Base-by-base conservation (phyloP, 73 alveolate species). In the Stentor roeselii region DNA sequence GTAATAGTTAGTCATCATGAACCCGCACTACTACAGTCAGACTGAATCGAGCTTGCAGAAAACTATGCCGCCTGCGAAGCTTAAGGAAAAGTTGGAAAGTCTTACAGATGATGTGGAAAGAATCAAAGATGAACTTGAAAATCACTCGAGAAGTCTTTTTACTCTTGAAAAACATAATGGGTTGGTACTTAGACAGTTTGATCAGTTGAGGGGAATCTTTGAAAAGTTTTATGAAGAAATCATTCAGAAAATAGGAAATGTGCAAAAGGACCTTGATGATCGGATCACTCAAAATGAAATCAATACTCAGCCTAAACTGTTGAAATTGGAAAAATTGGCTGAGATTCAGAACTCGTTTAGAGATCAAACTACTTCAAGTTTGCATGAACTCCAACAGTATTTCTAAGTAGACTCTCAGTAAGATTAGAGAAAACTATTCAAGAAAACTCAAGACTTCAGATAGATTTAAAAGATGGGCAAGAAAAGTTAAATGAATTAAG, bases 261-360 rank as follows among this genome's bases (percentile, higher is more conserved):
- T 93, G 99, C 99, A 32, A 97, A 95, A 41, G 75, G 87, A 60
- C 95, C 94, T 34, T 85, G 94, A 39, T 92, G 95, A 3, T 90
- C 93, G 76, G 97, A 94, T 89, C 99, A 98, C 14, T 91, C 90
- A 14, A 91, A 94, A 59, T 91, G 95, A 59, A 98, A 96, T 88
- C 90, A 91, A n/a, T n/a, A n/a, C n/a, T n/a, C n/a, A n/a, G n/a
- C n/a, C n/a, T n/a, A n/a, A n/a, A n/a, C n/a, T n/a, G n/a, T n/a
- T n/a, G n/a, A n/a, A n/a, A n/a, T n/a, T n/a, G n/a, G n/a, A n/a
- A n/a, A n/a, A n/a, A n/a, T n/a, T n/a, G n/a, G n/a, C n/a, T n/a
- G n/a, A n/a, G n/a, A n/a, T n/a, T n/a, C n/a, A n/a, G n/a, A n/a
- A n/a, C n/a, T n/a, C n/a, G n/a, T n/a, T n/a, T n/a, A n/a, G n/a